Base-by-base conservation (phyloP, 345 rosid genomes). In the Arabis alpina region DNA sequence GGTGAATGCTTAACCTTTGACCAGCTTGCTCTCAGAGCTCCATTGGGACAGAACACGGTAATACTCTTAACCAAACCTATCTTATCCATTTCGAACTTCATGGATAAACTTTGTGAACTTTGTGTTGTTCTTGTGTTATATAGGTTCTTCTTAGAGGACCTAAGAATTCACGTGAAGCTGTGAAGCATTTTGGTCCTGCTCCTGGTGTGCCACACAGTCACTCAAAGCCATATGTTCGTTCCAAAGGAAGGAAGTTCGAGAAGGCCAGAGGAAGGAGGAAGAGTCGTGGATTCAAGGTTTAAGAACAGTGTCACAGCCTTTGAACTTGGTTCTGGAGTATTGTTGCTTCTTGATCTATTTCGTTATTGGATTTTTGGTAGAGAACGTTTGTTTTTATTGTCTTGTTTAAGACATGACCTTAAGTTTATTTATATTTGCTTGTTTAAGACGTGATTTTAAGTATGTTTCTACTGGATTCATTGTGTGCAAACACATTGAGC, bases 31-130 rank as follows among this genome's bases (percentile, higher is more conserved):
- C 84, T 91, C 58, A 82, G 87, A 76, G 96, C 97, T 66, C 99
- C 99, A 1, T 76, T 94, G 77, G 99, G 99, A 7, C 97, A 94
- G 80, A 94, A 94, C 91, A 94, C 97, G 66, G 99, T 94, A 83
- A 3, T 61, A n/a, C 10, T 30, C 64, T 57, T 62, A 2, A 40
- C 47, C 5, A 11, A 25, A 11, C 34, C 0, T 0, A 4, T 56
- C 7, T 40, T 6, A 5, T 51, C 0, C 55, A 43, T 44, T 16
- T 27, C 13, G 0, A 36, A 10, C 4, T 47, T 14, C 2, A 2
- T 54, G 7, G 28, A 19, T 19, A 24, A 8, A 24, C 1, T 43
- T 4, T 10, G 2, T 55, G 0, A 34, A 13, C 7, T 47, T 5
- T 58, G 0, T 10, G n/a, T 11, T 61, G 6, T 61, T 27, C 13